Evolutionary conservation across 2,329 filamentous ascomycete species (phyloP), one percentile per base, ranked within the genome.

Genomic region (Mycocentrospora acerina): DNA sequence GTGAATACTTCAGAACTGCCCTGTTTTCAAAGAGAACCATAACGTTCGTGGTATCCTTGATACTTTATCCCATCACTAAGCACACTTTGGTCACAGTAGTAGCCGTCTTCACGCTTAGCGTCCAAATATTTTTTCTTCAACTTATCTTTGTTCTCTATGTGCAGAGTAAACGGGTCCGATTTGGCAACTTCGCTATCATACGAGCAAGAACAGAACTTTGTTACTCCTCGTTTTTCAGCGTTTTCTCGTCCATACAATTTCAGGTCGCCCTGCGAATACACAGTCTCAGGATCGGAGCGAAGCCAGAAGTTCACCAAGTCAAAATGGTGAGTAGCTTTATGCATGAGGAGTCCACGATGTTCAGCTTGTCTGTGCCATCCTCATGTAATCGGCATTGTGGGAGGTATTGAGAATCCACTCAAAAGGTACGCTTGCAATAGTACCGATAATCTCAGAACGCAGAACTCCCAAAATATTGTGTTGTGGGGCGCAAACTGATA

Each of bases 401-500:
- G 73, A 73, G 6, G 78, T 81, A 59, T 83, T 78, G 31, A 83
- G 73, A 66, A 81, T 72, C 80, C 80, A 83, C 60, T 83, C 79
- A 39, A 83, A 81, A 53, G 82, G 79, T 15, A 82, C 75, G 24
- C 52, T 77, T 3, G 75, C 76, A 2, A 82, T 75, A 8, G 65
- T 68, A 1, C 80, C 80, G 40, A 83, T 80, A 1, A 74, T 76
- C 0, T 77, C 78, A 0, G 74, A 71, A 2, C 65, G 70, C 4
- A 83, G 48, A 83, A 48, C 56, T 80, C 74, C 43, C 71, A 75
- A 2, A 83, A 70, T 44, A 77, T 79, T 11, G 79, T 83, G 60
- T 83, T 81, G 62, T 82, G 80, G n/a, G 80, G 80, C 26, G 79
- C 79, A 53, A 82, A 83, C 15, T 80, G 75, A 63, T 83, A 83